A percentile compares a stretch with the other conserved stretches of the same genome.
Conservation (phyloP, 148 eudicot species). For the Cornus controversa region DNA sequence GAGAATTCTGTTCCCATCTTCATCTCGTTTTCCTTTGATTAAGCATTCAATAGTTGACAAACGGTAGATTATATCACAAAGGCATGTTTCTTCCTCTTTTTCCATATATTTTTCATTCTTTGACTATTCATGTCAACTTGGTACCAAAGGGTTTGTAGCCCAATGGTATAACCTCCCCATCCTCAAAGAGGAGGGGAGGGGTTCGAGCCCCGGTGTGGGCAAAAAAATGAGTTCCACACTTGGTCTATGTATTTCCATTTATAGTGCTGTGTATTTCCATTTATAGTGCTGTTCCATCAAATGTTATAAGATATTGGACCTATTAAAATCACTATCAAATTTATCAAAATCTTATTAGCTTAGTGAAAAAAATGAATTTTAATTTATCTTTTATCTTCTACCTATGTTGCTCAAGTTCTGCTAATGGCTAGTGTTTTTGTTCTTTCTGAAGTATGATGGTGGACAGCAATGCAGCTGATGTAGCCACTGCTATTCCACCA, state of each 20-base stretch:
- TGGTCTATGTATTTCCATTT: background rate
- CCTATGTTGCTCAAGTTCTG: constrained; percentile 2
- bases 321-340: too few relatives aligned
- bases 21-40: constrained; percentile 9
- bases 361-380: background rate
- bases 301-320: too few relatives aligned
- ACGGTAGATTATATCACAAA: background rate
- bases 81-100: background rate
- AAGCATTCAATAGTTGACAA: background rate
- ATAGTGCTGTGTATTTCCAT: background rate
- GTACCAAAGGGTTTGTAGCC: too few relatives aligned
- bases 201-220: too few relatives aligned
- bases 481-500: constrained; percentile 60
- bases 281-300: background rate
- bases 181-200: too few relatives aligned
- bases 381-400: background rate
- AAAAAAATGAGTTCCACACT: too few relatives aligned
- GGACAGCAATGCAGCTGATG: constrained; percentile 55
- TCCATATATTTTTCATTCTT: too few relatives aligned
- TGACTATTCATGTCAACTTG: too few relatives aligned
- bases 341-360: constrained; percentile 3
- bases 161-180: too few relatives aligned
- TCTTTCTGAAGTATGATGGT: constrained; percentile 57
- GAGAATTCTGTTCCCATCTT: constrained; percentile 26
- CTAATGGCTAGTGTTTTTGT: constrained; percentile 20